Evolutionary conservation across 129 eudicot species (phyloP).

Genomic region (Escallonia herrerae): DNA sequence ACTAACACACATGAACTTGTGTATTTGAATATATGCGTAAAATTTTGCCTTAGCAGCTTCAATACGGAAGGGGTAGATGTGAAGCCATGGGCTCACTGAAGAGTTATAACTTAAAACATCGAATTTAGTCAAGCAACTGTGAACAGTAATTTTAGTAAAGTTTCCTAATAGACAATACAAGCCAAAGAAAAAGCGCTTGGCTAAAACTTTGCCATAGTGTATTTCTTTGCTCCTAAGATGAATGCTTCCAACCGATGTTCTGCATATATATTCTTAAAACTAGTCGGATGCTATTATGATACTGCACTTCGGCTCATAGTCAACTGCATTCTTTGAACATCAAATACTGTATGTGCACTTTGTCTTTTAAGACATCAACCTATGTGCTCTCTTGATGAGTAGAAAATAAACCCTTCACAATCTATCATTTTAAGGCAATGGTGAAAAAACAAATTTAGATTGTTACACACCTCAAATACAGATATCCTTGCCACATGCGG

Average conservation of each 20-base stretch:
- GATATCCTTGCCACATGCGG: slow-evolving; percentile 84
- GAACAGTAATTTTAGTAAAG: not conserved
- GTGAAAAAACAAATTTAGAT: not conserved
- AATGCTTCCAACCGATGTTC: too few species aligned
- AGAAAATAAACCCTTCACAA: too few species aligned
- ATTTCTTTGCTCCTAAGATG: too few species aligned
- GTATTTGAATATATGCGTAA: not conserved
- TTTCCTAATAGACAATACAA: not conserved
- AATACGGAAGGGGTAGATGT: not conserved
- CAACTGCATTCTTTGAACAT: too few species aligned
- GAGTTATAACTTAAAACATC: not conserved
- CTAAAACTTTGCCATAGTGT: too few species aligned
- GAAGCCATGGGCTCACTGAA: not conserved
- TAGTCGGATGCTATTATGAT: too few species aligned
- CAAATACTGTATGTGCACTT: too few species aligned
- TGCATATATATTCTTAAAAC: too few species aligned
- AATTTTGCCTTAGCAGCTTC: not conserved
- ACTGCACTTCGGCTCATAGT: too few species aligned
- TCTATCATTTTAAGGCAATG: not conserved
- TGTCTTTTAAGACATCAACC: too few species aligned
- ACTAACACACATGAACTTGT: not conserved
- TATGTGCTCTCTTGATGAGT: too few species aligned
- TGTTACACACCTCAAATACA: slow-evolving; percentile 71
- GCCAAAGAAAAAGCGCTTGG: not conserved
- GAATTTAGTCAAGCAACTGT: not conserved